phyloP scores from a whole-genome alignment of 2,329 filamentous ascomycete species.

The Capronia americana region DNA sequence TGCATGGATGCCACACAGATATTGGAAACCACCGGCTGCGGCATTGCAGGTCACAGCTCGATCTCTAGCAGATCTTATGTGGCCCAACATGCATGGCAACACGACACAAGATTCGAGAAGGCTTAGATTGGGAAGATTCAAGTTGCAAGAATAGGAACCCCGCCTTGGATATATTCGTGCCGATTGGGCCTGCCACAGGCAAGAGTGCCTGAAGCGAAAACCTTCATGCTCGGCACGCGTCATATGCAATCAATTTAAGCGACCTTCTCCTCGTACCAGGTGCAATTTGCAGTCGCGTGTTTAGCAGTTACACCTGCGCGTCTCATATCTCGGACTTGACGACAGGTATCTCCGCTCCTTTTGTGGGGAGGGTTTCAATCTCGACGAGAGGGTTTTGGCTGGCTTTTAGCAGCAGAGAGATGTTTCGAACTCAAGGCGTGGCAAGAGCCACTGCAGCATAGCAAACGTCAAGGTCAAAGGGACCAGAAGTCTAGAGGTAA shows the following conservation, averaged over 20 bases:
- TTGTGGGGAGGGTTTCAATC: not conserved
- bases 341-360: conserved; percentile 6
- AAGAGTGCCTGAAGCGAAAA: not conserved
- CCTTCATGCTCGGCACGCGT: conserved; percentile 1
- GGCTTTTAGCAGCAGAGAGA: not conserved
- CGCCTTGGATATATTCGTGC: not conserved
- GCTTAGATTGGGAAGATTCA: not conserved
- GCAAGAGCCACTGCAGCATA: not conserved
- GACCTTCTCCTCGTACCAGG: not conserved
- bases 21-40: not conserved
- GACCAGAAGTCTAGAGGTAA: not conserved
- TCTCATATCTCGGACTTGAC: conserved; percentile 8
- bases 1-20: not conserved
- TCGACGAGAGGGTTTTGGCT: not conserved
- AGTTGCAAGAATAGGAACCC: conserved; percentile 3
- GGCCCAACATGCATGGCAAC: not conserved
- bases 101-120: conserved; percentile 2
- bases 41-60: not conserved
- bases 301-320: not conserved
- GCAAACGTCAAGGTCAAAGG: not conserved
- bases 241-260: conserved; percentile 14
- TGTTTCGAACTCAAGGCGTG: not conserved
- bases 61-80: not conserved
- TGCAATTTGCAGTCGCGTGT: conserved; percentile 12
- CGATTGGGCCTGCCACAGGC: not conserved